Percentiles rank a stretch among this genome's conserved stretches.
These are phyloP conservation scores for Salix brachista DNA, from an alignment of 345 rosid genomes.

Conservation along the genomic window DNA sequence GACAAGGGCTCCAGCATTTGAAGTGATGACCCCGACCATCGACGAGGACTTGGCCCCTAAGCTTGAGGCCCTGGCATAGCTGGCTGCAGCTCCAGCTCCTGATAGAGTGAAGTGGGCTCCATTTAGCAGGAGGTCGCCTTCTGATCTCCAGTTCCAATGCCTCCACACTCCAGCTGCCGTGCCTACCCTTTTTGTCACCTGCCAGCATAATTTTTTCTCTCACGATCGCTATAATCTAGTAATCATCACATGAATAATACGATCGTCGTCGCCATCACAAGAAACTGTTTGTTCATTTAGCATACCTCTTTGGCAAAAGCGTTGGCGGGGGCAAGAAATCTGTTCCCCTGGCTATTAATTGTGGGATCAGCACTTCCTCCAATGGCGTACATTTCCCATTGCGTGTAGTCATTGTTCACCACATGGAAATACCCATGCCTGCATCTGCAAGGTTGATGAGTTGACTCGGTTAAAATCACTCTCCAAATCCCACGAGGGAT, in stretches of 20 bases:
- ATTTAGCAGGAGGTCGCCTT: constrained; percentile 21
- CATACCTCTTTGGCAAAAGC: constrained; percentile 22
- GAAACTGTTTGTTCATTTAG: neutral
- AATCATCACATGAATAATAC: neutral
- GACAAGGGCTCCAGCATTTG: constrained; percentile 13
- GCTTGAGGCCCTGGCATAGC: constrained; percentile 30
- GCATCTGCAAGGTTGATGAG: constrained; percentile 13
- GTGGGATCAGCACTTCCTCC: constrained; percentile 27
- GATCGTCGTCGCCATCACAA: too few species aligned
- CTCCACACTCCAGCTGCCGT: constrained; percentile 2
- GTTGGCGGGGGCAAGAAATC: constrained; percentile 22
- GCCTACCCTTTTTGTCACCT: constrained; percentile 25
- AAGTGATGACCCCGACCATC: constrained; percentile 23
- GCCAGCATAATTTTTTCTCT: neutral
- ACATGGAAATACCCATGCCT: constrained; percentile 29
- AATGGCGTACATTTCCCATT: constrained; percentile 30
- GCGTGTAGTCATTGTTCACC: constrained; percentile 27
- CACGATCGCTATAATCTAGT: neutral
- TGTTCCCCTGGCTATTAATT: constrained; percentile 27
- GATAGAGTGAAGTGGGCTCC: constrained; percentile 26
- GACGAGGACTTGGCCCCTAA: constrained; percentile 28
- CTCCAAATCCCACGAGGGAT: neutral
- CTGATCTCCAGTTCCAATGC: constrained; percentile 28
- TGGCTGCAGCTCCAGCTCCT: constrained; percentile 27
- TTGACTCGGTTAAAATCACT: neutral